These are phyloP conservation scores for Hypomontagnella submonticulosa DNA, from an alignment of 495 filamentous ascomycete genomes.

Conservation along the genomic window DNA sequence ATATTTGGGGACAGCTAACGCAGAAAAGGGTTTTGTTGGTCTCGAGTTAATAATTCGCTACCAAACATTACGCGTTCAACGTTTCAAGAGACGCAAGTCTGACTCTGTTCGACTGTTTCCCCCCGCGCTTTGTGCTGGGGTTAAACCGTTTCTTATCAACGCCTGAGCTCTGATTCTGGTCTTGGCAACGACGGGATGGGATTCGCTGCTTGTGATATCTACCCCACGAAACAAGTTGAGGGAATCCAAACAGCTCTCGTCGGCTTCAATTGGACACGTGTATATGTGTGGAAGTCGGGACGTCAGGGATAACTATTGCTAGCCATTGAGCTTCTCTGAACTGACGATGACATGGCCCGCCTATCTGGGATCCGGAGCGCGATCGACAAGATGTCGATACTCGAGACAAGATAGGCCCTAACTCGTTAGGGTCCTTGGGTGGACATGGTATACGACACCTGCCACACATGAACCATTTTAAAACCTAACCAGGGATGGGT, in stretches of 20 bases:
- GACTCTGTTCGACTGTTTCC: constrained; percentile 23
- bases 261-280: constrained; percentile 14
- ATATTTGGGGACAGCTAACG: constrained; percentile 22
- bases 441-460: constrained; percentile 33
- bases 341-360: constrained; percentile 14
- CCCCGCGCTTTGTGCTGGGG: constrained; percentile 32
- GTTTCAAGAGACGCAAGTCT: constrained; percentile 45
- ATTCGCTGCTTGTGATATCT: constrained; percentile 12
- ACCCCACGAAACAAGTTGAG: constrained; percentile 21
- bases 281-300: background rate
- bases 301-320: no score
- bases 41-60: constrained; percentile 34
- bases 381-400: constrained; percentile 44
- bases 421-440: constrained; percentile 19
- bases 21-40: constrained; percentile 32
- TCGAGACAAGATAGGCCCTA: constrained; percentile 36
- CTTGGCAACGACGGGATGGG: constrained; percentile 31
- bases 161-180: constrained; percentile 16
- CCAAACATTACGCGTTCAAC: constrained; percentile 42
- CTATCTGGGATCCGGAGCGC: constrained; percentile 27
- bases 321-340: constrained; percentile 12
- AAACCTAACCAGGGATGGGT: constrained; percentile 34
- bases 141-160: constrained; percentile 35
- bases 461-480: constrained; percentile 41
- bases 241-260: constrained; percentile 18